Percentiles rank a stretch among this genome's conserved stretches.
These are phyloP conservation scores for Themeda triandra DNA, from an alignment of 176 grass and related monocot genomes.

Conservation along the genomic window DNA sequence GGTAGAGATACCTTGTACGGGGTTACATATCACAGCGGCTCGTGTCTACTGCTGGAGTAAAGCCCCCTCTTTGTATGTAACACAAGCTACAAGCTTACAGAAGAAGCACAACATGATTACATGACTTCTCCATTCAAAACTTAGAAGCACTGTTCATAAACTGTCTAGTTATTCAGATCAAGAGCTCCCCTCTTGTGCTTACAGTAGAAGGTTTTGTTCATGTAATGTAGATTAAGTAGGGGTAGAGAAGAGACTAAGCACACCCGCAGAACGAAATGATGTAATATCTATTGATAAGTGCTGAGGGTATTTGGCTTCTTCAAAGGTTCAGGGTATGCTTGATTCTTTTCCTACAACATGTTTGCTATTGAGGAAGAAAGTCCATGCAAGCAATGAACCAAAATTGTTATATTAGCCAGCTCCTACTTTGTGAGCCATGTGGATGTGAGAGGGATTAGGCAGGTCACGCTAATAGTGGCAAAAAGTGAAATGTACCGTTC, in stretches of 20 bases:
- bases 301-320: slow-evolving; percentile 24
- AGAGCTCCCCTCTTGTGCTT: slow-evolving; percentile 40
- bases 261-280: slow-evolving; percentile 15
- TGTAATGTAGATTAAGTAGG: slow-evolving; percentile 59
- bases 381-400: not conserved
- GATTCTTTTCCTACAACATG: not conserved
- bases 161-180: slow-evolving; percentile 42
- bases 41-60: slow-evolving; percentile 25
- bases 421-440: not conserved
- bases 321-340: not conserved
- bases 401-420: not conserved
- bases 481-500: not conserved
- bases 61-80: slow-evolving; percentile 50
- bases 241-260: slow-evolving; percentile 33
- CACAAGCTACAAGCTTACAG: slow-evolving; percentile 45
- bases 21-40: slow-evolving; percentile 6
- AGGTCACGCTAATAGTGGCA: not conserved
- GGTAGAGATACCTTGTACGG: slow-evolving; percentile 40
- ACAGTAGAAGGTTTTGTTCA: slow-evolving; percentile 41
- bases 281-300: slow-evolving; percentile 46
- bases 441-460: not conserved
- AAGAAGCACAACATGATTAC: slow-evolving; percentile 42
- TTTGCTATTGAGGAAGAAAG: not conserved
- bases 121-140: slow-evolving; percentile 39
- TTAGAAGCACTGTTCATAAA: slow-evolving; percentile 51